These are phyloP conservation scores for Mycosarcoma mackinlayi DNA, from an alignment of 1,284 basidiomycete species.

Conservation along the genomic window DNA sequence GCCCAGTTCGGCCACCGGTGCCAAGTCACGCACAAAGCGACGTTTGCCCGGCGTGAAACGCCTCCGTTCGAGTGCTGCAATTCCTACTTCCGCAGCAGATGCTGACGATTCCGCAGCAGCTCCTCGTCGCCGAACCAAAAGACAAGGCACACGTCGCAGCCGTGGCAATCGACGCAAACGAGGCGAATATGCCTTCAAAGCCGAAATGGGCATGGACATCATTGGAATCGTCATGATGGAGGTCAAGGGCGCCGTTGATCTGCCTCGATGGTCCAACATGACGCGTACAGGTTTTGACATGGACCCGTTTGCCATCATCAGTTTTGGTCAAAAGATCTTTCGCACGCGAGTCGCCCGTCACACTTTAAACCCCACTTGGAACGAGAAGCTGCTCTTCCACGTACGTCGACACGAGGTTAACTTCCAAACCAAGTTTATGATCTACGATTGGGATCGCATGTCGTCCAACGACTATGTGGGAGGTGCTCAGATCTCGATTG, in stretches of 20 bases:
- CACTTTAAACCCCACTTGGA: conserved; percentile 86
- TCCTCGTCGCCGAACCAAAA: conserved; percentile 9
- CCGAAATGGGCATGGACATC: conserved; percentile 76
- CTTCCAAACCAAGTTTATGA: conserved; percentile 57
- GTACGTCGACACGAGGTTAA: conserved; percentile 85
- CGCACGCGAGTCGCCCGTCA: conserved; percentile 76
- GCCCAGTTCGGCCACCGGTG: conserved; percentile 1
- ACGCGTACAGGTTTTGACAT: conserved; percentile 83
- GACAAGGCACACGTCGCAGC: neutral
- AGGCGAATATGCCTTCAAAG: conserved; percentile 72
- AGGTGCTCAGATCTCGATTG: conserved; percentile 43
- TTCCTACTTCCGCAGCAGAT: conserved; percentile 6
- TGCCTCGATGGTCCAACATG: conserved; percentile 84
- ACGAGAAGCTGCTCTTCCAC: conserved; percentile 95
- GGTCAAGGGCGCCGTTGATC: conserved; percentile 78
- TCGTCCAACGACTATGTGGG: conserved; percentile 65
- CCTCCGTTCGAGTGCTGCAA: conserved; percentile 13
- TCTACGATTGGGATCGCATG: conserved; percentile 67
- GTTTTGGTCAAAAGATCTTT: conserved; percentile 97
- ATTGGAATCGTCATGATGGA: conserved; percentile 91
- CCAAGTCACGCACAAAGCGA: conserved; percentile 23
- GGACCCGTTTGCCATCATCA: conserved; percentile 96
- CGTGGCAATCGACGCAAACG: conserved; percentile 69
- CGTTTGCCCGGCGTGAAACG: conserved; percentile 35
- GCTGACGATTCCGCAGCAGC: neutral